Evolutionary conservation across 2,329 filamentous ascomycete species (phyloP).

Genomic region (Aspergillus hiratsukae): DNA sequence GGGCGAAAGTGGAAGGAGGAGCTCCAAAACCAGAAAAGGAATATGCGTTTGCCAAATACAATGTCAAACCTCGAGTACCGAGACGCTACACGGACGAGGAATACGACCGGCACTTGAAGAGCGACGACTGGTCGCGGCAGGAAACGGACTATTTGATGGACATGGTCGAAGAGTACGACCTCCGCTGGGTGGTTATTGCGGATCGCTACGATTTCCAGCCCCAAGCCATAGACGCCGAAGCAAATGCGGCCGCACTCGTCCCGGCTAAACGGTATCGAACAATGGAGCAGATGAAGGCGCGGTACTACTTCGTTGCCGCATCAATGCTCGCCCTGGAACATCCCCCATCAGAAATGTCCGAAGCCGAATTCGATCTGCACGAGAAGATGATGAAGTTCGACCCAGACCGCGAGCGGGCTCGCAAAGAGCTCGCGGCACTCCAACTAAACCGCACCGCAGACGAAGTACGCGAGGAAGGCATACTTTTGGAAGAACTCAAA

Average conservation of each 20-base stretch:
- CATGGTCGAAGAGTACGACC: conserved; percentile 70
- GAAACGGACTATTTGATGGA: conserved; percentile 90
- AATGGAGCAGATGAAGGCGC: conserved; percentile 85
- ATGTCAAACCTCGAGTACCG: conserved; percentile 72
- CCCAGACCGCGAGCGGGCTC: conserved; percentile 67
- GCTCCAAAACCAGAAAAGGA: conserved; percentile 39
- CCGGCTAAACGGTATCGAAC: conserved; percentile 52
- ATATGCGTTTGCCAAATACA: conserved; percentile 76
- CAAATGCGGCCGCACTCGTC: conserved; percentile 30
- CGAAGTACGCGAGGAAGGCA: conserved; percentile 88
- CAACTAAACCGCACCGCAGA: conserved; percentile 75
- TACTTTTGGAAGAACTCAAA: conserved; percentile 82
- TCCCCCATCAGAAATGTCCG: conserved; percentile 80
- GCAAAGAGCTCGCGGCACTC: conserved; percentile 80
- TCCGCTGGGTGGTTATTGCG: conserved; percentile 87
- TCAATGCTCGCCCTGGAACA: conserved; percentile 77
- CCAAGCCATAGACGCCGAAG: conserved; percentile 22
- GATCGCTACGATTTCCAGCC: conserved; percentile 76
- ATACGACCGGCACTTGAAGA: conserved; percentile 71
- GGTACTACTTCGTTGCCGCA: conserved; percentile 83
- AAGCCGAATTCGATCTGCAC: conserved; percentile 74
- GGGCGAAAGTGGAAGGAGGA: conserved; percentile 35
- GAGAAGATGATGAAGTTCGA: conserved; percentile 86
- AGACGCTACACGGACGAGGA: conserved; percentile 76
- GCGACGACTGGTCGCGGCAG: conserved; percentile 78